Percentiles rank a stretch among this genome's conserved stretches.
phyloP scores from a whole-genome alignment of 1,139 yeast genomes.

The Geotrichum aggregatum region DNA sequence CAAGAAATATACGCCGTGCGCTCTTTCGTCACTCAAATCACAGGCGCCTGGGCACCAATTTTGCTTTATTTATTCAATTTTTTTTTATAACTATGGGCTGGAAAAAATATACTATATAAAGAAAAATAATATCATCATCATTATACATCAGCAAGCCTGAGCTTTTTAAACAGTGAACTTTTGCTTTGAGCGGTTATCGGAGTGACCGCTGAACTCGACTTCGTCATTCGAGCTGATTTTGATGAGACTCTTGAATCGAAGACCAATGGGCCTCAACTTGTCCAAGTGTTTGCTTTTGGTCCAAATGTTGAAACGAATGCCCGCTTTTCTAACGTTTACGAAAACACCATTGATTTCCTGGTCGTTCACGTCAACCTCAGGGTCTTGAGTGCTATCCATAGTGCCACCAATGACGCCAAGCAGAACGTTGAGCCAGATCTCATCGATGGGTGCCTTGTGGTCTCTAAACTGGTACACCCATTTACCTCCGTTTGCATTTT shows the following conservation, averaged over 20 bases:
- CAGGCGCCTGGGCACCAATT: too few relatives aligned
- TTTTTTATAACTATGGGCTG: background rate
- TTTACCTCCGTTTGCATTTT: conserved; percentile 88
- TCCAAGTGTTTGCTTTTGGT: conserved; percentile 67
- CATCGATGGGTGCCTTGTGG: conserved; percentile 60
- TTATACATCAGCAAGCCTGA: background rate
- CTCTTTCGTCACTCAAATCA: background rate
- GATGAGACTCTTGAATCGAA: conserved; percentile 66
- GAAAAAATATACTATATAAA: background rate
- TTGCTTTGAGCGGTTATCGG: conserved; percentile 39
- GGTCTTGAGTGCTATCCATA: conserved; percentile 65
- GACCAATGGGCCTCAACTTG: conserved; percentile 58
- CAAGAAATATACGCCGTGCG: background rate
- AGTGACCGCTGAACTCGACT: conserved; percentile 62
- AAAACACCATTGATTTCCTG: conserved; percentile 94
- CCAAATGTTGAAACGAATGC: conserved; percentile 88
- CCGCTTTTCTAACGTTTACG: conserved; percentile 78
- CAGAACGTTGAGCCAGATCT: conserved; percentile 88
- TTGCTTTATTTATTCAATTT: background rate
- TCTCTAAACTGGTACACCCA: conserved; percentile 80
- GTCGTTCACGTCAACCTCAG: conserved; percentile 40
- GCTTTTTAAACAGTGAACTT: conserved; percentile 14
- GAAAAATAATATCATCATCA: background rate
- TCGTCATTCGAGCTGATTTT: conserved; percentile 63
- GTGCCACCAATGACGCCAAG: conserved; percentile 95